Evolutionary conservation across 108 stramenopile species (phyloP).

Genomic region (Epithemia pelagica): DNA sequence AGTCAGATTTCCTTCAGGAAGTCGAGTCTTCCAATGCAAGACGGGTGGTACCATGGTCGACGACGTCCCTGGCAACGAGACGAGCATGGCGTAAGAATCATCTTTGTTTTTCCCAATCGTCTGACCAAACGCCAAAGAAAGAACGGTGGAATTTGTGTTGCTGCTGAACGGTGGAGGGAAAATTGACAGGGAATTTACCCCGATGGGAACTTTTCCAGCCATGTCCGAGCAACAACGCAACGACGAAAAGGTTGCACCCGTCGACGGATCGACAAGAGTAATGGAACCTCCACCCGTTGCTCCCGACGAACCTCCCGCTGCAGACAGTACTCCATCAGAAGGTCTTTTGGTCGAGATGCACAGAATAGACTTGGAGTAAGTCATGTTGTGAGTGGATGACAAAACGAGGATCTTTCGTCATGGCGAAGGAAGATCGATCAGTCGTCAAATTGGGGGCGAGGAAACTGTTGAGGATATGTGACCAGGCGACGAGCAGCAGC

Average conservation of each 20-base stretch:
- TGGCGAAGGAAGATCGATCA: too few species aligned
- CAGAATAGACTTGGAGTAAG: too few species aligned
- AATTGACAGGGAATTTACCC: slow-evolving; percentile 28
- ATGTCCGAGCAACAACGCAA: slow-evolving; percentile 33
- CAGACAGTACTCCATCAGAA: slow-evolving; percentile 23
- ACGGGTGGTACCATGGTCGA: slow-evolving; percentile 31
- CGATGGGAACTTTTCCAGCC: slow-evolving; percentile 28
- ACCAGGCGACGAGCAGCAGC: too few species aligned
- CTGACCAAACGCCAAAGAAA: slow-evolving; percentile 6
- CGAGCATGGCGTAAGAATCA: slow-evolving; percentile 43
- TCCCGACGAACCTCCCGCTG: slow-evolving; percentile 18
- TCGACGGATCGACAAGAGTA: slow-evolving; percentile 30
- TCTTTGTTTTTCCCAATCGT: slow-evolving; percentile 24
- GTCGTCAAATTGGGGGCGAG: too few species aligned
- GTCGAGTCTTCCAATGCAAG: slow-evolving; percentile 61
- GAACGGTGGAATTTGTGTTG: background rate
- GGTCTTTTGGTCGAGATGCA: slow-evolving; percentile 36
- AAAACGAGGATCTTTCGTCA: too few species aligned
- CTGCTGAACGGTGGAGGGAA: slow-evolving; percentile 32
- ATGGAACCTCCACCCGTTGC: slow-evolving; percentile 36
- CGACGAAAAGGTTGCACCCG: slow-evolving; percentile 34
- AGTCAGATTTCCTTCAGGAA: slow-evolving; percentile 56
- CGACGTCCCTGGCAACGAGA: slow-evolving; percentile 29
- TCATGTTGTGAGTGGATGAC: too few species aligned
- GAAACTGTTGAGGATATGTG: too few species aligned